A percentile compares a stretch with the other conserved stretches of the same genome.
These are phyloP conservation scores for Chloromonas sp. DNA, from an alignment of 163 green algal species.

Conservation along the genomic window DNA sequence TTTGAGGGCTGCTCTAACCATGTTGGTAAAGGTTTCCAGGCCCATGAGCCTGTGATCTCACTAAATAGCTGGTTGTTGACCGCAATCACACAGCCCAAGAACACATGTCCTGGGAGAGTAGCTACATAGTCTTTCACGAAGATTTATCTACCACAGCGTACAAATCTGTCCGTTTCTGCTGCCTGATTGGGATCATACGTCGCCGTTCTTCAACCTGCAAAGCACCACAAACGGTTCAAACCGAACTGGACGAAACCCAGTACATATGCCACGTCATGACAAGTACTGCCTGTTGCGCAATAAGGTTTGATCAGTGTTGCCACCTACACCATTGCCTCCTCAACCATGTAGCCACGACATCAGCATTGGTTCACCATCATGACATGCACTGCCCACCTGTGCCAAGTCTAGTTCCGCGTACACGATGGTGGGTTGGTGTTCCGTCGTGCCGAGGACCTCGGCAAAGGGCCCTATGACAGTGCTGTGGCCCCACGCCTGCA, in stretches of 20 bases:
- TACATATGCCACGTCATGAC: neutral
- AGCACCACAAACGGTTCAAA: neutral
- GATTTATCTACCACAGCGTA: neutral
- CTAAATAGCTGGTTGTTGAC: too few relatives aligned
- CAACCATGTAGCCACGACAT: neutral
- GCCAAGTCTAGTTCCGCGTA: constrained; percentile 70
- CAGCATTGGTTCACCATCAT: neutral
- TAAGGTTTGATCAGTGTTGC: too few relatives aligned
- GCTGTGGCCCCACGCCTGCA: constrained; percentile 81
- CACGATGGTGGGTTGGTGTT: constrained; percentile 65
- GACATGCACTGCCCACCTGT: constrained; percentile 21
- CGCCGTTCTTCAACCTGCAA: neutral
- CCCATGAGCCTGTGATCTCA: too few relatives aligned
- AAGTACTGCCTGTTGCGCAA: neutral
- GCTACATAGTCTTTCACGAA: too few relatives aligned
- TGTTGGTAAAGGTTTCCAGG: too few relatives aligned
- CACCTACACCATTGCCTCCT: neutral
- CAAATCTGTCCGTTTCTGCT: neutral
- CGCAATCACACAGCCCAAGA: neutral
- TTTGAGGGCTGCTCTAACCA: too few relatives aligned
- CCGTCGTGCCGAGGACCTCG: constrained; percentile 72
- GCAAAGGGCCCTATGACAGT: constrained; percentile 81
- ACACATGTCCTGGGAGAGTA: neutral
- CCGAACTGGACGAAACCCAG: neutral
- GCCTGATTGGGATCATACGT: constrained; percentile 1